Percentiles rank a stretch among this genome's conserved stretches.
These are phyloP conservation scores for Zymoseptoria brevis DNA, from an alignment of 2,329 filamentous ascomycete species.

Conservation along the genomic window DNA sequence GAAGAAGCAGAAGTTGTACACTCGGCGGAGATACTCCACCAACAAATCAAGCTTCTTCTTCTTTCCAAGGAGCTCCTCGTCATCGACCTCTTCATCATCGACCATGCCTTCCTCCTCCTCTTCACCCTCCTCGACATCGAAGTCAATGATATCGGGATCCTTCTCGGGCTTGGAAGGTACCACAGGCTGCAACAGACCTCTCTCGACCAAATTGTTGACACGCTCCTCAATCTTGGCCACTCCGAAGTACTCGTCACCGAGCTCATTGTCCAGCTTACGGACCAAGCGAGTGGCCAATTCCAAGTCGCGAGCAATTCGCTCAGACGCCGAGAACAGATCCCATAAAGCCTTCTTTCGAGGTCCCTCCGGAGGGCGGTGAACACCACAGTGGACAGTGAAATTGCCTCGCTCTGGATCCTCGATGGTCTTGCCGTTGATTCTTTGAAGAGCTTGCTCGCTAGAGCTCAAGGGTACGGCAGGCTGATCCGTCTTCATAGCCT, in stretches of 20 bases:
- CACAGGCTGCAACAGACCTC: conserved; percentile 66
- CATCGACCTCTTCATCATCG: conserved; percentile 69
- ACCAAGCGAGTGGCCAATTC: conserved; percentile 74
- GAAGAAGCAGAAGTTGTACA: conserved; percentile 99
- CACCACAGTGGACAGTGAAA: conserved; percentile 93
- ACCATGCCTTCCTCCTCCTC: conserved; percentile 40
- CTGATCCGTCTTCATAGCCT: conserved; percentile 9
- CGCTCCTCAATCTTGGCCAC: conserved; percentile 75
- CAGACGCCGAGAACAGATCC: conserved; percentile 91
- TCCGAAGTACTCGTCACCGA: conserved; percentile 69
- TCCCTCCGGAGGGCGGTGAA: conserved; percentile 80
- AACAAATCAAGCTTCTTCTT: conserved; percentile 96
- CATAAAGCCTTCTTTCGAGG: conserved; percentile 91
- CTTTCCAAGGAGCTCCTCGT: conserved; percentile 79
- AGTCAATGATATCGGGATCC: conserved; percentile 53
- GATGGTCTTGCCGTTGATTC: conserved; percentile 96
- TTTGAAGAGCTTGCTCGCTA: conserved; percentile 72
- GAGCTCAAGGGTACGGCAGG: conserved; percentile 21
- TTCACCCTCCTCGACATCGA: conserved; percentile 71
- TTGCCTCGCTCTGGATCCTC: conserved; percentile 89
- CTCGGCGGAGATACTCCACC: conserved; percentile 91
- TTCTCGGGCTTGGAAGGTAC: conserved; percentile 47
- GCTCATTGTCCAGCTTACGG: conserved; percentile 74
- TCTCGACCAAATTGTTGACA: conserved; percentile 69
- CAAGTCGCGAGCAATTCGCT: conserved; percentile 86